These are phyloP conservation scores for Penicillium lagena DNA, from an alignment of 495 filamentous ascomycete species.

Conservation along the genomic window DNA sequence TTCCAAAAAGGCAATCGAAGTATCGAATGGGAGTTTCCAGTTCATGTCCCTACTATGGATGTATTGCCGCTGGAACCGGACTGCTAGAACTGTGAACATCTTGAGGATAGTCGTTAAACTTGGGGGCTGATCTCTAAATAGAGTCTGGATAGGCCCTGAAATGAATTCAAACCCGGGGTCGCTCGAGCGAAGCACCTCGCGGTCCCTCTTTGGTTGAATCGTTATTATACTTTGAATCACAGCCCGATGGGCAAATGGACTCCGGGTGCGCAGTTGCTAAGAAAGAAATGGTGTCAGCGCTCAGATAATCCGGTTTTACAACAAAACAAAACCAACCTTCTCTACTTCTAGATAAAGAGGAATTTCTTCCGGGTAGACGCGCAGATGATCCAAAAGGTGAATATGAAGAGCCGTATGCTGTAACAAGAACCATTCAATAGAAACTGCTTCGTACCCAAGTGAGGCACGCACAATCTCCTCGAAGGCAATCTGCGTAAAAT, in stretches of 20 bases:
- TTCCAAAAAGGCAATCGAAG: slow-evolving; percentile 27
- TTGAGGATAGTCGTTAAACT: slow-evolving; percentile 29
- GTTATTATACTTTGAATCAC: slow-evolving; percentile 20
- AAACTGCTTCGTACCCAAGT: slow-evolving; percentile 23
- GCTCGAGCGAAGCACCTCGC: slow-evolving; percentile 5
- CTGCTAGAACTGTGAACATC: slow-evolving; percentile 24
- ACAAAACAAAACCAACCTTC: slow-evolving; percentile 15
- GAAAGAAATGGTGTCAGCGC: no score
- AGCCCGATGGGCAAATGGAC: slow-evolving; percentile 36
- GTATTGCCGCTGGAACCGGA: slow-evolving; percentile 32
- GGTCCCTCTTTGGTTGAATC: slow-evolving; percentile 10
- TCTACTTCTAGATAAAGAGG: slow-evolving; percentile 29
- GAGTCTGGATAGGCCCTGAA: slow-evolving; percentile 28
- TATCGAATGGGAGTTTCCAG: slow-evolving; percentile 27
- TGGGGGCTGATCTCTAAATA: slow-evolving; percentile 26
- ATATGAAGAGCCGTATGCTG: slow-evolving; percentile 35
- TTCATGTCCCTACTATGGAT: slow-evolving; percentile 27
- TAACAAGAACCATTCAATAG: slow-evolving; percentile 36
- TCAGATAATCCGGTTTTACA: background rate
- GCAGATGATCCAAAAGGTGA: slow-evolving; percentile 28
- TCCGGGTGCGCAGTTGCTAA: slow-evolving; percentile 28
- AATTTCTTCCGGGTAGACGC: slow-evolving; percentile 28
- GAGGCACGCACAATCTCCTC: slow-evolving; percentile 36
- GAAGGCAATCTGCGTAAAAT: slow-evolving; percentile 34
- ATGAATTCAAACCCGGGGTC: slow-evolving; percentile 31